Base-by-base conservation (phyloP, 306 rosid genomes). In the Geum urbanum region DNA sequence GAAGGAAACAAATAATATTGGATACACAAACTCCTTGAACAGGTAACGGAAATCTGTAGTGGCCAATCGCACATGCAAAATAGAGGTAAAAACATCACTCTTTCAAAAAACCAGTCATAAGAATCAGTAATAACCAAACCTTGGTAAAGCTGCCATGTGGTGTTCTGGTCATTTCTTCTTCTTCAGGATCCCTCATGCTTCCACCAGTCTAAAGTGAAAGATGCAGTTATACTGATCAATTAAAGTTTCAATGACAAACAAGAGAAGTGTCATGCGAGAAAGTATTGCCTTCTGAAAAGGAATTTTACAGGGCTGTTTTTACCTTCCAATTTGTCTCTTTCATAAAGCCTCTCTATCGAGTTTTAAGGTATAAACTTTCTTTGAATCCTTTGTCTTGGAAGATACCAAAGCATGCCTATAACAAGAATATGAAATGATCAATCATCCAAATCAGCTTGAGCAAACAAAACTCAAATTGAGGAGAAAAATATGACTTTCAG, bases 311-410 rank as follows among this genome's bases (percentile, higher is more conserved):
- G 39, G 54, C 63, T 20, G 24, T 47, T 27, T 18, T 52, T 74
- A 88, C 95, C 91, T 74, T 84, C 95, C 95, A 88, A 27, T 73
- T 54, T 48, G 89, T 70, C 16, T 48, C n/a, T 18, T 49, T 84
- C 20, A 86, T 63, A 88, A 76, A 44, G 88, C 88, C 54, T 88
- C 83, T 76, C 91, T 84, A 44, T 76, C 76, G 58, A 85, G 84
- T 63, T 48, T 60, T 41, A 88, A 72, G 40, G 53, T 39, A 55
- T 77, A 85, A 6, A 86, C 89, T 73, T 83, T 83, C 74, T 67
- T 80, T 2, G 81, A 74, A 0, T 51, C 35, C 72, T 65, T 79
- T 40, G 83, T 88, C 73, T 83, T 88, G 16, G 94, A 88, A 16
- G 88, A 85, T 61, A 88, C 87, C 41, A 57, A 5, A 41, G 84